A percentile compares a stretch with the other conserved stretches of the same genome.
Conservation (phyloP, 2,329 filamentous ascomycete genomes). For the Rugonectria rugulosa region DNA sequence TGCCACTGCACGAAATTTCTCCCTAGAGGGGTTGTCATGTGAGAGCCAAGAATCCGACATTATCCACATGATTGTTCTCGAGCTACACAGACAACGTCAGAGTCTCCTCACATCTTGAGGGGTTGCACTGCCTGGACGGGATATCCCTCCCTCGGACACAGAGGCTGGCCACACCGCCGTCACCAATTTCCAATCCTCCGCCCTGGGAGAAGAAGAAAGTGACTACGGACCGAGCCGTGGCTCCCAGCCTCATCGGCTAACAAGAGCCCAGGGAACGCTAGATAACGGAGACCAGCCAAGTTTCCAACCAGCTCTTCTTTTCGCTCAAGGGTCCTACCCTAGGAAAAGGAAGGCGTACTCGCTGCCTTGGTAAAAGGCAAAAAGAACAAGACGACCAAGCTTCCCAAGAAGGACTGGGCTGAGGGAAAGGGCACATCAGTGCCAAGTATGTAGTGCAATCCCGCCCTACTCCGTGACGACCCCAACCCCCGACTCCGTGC, state of each 20-base stretch:
- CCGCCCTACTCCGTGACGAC: no score
- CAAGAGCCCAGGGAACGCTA: no score
- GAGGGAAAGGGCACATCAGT: no score
- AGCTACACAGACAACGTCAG: background rate
- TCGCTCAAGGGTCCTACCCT: no score
- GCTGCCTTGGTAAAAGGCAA: conserved; percentile 3
- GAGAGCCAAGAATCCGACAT: background rate
- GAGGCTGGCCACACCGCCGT: background rate
- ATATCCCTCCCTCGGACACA: background rate
- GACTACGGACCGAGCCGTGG: conserved; percentile 20
- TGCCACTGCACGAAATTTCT: background rate
- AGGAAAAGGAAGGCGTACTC: no score
- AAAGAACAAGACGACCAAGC: conserved; percentile 1
- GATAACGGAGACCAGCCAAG: conserved; percentile 1
- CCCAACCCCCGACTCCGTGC: background rate
- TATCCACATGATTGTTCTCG: background rate
- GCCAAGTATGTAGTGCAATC: no score
- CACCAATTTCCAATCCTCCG: background rate
- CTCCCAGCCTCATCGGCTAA: conserved; percentile 8
- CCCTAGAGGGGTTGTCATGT: background rate
- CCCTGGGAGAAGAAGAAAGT: background rate
- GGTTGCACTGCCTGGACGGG: background rate
- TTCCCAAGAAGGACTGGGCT: no score
- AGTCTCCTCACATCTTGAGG: background rate
- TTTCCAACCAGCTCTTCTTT: no score